A percentile compares a stretch with the other conserved stretches of the same genome.
These are phyloP conservation scores for Taxawa tesnikishii DNA, from an alignment of 2,329 filamentous ascomycete species.

Conservation along the genomic window DNA sequence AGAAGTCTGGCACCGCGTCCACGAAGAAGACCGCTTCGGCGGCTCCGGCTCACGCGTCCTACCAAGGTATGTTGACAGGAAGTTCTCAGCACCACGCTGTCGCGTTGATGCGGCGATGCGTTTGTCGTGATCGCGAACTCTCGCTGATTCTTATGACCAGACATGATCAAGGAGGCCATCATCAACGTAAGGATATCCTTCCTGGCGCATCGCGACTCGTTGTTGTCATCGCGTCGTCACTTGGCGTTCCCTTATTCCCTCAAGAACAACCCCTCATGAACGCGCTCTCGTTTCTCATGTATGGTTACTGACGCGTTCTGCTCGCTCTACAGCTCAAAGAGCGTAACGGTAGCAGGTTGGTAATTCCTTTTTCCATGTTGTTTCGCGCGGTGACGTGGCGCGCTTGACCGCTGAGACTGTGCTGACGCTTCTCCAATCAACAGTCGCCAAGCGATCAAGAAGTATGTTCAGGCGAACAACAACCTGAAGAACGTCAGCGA, in stretches of 20 bases:
- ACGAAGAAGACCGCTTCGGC: constrained; percentile 45
- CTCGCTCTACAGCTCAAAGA: constrained; percentile 50
- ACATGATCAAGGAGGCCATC: constrained; percentile 64
- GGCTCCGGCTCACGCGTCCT: constrained; percentile 47
- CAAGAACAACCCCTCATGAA: not conserved
- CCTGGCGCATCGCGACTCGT: constrained; percentile 32
- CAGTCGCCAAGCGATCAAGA: constrained; percentile 64
- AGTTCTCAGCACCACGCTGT: constrained; percentile 16
- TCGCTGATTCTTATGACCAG: constrained; percentile 43
- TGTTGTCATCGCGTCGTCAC: constrained; percentile 9
- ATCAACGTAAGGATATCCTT: constrained; percentile 51
- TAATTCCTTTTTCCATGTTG: constrained; percentile 22
- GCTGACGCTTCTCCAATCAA: constrained; percentile 26
- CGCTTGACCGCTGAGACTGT: no score
- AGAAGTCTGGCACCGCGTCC: constrained; percentile 43
- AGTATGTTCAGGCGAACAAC: constrained; percentile 64
- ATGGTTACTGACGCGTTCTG: constrained; percentile 35
- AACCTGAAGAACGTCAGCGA: constrained; percentile 42
- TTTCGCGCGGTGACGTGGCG: no score
- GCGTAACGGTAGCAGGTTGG: constrained; percentile 58
- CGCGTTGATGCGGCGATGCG: constrained; percentile 25
- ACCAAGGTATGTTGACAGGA: constrained; percentile 46
- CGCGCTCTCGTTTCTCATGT: constrained; percentile 14
- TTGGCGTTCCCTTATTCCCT: not conserved
- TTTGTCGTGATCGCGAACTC: constrained; percentile 31